phyloP scores from a whole-genome alignment of 352 stramenopile genomes.

The Thraustochytrium sp. region DNA sequence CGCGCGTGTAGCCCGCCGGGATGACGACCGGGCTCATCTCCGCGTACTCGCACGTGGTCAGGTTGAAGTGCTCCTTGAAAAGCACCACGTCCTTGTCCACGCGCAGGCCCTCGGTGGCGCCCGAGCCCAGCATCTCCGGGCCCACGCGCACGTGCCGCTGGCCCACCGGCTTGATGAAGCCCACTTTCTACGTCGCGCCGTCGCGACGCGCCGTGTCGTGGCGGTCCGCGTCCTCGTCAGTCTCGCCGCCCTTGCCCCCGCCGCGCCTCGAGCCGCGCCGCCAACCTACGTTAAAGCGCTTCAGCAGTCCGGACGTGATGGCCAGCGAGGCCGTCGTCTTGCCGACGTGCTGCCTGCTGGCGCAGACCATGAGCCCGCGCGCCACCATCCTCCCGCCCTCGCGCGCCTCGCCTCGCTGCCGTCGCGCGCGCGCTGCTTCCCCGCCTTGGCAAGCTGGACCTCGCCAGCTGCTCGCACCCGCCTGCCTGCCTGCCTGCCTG shows the following conservation, averaged over 20 bases:
- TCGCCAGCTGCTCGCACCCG: background rate
- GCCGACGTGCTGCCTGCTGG: conserved; percentile 90
- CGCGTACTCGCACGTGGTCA: conserved; percentile 89
- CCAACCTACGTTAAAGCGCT: conserved; percentile 61
- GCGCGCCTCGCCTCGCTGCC: background rate
- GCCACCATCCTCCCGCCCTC: conserved; percentile 1
- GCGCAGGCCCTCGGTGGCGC: conserved; percentile 54
- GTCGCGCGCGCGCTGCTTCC: background rate
- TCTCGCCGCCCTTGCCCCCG: no score
- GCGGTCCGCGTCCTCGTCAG: background rate
- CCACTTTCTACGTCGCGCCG: background rate
- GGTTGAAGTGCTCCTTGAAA: conserved; percentile 90
- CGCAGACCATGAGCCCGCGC: conserved; percentile 40
- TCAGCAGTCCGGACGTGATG: conserved; percentile 84
- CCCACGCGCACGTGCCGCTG: conserved; percentile 82
- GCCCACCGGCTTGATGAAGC: conserved; percentile 79
- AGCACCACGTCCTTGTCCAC: conserved; percentile 85
- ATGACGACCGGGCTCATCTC: conserved; percentile 97
- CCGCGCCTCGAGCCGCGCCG: background rate
- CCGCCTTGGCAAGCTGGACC: background rate
- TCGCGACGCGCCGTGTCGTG: conserved; percentile 22
- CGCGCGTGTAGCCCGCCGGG: conserved; percentile 87
- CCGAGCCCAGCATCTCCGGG: conserved; percentile 38
- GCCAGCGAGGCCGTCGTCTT: conserved; percentile 93
- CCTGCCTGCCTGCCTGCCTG: no score